Percentiles rank a stretch among this genome's conserved stretches.
phyloP scores from a whole-genome alignment of 768 basidiomycete species.

The Tulasnella calospora region DNA sequence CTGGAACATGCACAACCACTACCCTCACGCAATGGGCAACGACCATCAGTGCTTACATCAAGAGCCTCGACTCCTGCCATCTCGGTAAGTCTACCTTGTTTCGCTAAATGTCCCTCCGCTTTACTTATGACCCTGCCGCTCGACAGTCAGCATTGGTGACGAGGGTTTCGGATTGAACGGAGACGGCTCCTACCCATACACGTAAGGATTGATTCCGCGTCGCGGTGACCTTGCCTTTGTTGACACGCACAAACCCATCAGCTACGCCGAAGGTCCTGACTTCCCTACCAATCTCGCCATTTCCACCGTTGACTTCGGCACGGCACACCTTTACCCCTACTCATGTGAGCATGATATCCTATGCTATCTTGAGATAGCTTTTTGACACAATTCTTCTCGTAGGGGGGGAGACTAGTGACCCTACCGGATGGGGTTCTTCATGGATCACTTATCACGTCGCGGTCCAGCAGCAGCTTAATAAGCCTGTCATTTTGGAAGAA shows the following conservation, averaged over 20 bases:
- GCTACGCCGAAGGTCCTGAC: constrained; percentile 49
- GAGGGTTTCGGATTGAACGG: constrained; percentile 56
- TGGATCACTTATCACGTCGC: constrained; percentile 62
- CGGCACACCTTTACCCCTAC: constrained; percentile 45
- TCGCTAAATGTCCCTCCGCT: too few species aligned
- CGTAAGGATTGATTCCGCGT: constrained; percentile 36
- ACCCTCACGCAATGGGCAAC: constrained; percentile 54
- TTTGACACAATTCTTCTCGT: not conserved
- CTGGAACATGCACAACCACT: constrained; percentile 47
- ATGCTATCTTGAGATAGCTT: not conserved
- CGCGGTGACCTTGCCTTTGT: not conserved
- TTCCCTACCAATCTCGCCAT: constrained; percentile 52
- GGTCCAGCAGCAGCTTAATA: constrained; percentile 47
- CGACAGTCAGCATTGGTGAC: constrained; percentile 50
- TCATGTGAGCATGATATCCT: constrained; percentile 37
- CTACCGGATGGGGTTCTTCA: constrained; percentile 34
- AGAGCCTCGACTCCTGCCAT: constrained; percentile 58
- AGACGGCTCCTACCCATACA: constrained; percentile 51
- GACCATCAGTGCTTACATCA: constrained; percentile 57
- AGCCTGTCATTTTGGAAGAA: constrained; percentile 61
- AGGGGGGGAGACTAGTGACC: constrained; percentile 3
- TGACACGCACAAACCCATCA: not conserved
- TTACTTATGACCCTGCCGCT: not conserved
- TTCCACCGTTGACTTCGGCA: constrained; percentile 58
- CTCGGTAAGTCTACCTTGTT: constrained; percentile 35